Percentiles rank a stretch among this genome's conserved stretches.
phyloP scores from a whole-genome alignment of 1,284 basidiomycete species.

The Puccinia triticina region DNA sequence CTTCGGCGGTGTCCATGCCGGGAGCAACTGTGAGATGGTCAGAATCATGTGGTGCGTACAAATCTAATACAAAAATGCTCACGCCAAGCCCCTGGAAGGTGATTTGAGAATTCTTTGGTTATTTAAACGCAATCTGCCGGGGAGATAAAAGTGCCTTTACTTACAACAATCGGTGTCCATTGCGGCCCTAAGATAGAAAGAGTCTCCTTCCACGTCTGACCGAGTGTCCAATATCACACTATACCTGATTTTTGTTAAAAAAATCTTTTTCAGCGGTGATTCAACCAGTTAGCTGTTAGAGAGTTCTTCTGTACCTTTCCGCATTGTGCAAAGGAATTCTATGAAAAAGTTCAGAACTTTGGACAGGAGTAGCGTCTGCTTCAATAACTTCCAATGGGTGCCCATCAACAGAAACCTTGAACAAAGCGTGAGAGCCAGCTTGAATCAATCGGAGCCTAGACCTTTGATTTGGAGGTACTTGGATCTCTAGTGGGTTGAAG shows the following conservation, averaged over 20 bases:
- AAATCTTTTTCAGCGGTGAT: background rate
- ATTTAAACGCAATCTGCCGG: background rate
- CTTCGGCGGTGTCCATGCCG: conserved; percentile 40
- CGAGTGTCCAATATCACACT: conserved; percentile 58
- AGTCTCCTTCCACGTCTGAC: conserved; percentile 55
- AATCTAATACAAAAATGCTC: background rate
- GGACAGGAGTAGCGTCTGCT: conserved; percentile 39
- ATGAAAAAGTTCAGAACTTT: conserved; percentile 52
- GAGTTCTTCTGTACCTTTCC: conserved; percentile 53
- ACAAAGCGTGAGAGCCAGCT: conserved; percentile 60
- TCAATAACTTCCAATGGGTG: conserved; percentile 53
- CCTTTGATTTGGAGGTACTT: conserved; percentile 15
- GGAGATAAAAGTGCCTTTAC: background rate
- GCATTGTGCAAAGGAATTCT: conserved; percentile 55
- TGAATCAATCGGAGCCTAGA: conserved; percentile 66
- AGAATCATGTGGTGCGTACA: background rate
- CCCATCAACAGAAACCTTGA: conserved; percentile 55
- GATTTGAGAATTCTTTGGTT: background rate
- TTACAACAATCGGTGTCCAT: conserved; percentile 53
- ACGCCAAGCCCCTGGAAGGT: conserved; percentile 18
- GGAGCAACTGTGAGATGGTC: conserved; percentile 27
- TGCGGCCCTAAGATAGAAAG: conserved; percentile 58
- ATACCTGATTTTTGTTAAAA: conserved; percentile 53
- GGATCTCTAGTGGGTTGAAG: conserved; percentile 18
- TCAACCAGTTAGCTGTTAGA: background rate